A percentile compares a stretch with the other conserved stretches of the same genome.
Conservation (phyloP, 495 filamentous ascomycete genomes). For the Penicillium odoratum region DNA sequence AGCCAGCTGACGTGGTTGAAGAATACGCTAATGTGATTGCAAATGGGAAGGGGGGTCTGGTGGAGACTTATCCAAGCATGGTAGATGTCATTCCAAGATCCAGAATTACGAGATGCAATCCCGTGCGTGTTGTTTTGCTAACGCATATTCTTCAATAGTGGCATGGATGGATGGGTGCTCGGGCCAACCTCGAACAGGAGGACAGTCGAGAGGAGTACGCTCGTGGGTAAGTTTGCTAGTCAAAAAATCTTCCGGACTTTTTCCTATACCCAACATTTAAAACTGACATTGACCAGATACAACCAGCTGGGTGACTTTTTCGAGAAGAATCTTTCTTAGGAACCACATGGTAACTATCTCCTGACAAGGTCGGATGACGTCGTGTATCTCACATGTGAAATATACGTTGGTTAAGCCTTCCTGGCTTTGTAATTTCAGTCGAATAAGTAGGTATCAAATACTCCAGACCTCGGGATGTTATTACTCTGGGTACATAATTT, state of each 20-base stretch:
- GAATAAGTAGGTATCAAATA: too few relatives aligned
- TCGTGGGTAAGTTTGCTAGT: conserved; percentile 44
- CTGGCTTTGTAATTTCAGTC: too few relatives aligned
- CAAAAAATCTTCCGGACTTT: background rate
- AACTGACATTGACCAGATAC: conserved; percentile 25
- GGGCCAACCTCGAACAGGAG: conserved; percentile 53
- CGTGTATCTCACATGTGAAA: too few relatives aligned
- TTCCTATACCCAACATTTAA: background rate
- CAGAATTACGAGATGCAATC: too few relatives aligned
- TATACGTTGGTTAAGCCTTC: too few relatives aligned
- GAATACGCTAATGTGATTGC: conserved; percentile 41
- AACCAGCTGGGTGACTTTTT: conserved; percentile 47
- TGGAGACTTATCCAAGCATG: conserved; percentile 55
- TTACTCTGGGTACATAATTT: too few relatives aligned
- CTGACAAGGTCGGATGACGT: too few relatives aligned
- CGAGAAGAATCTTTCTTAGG: conserved; percentile 33
- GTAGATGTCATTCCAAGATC: background rate
- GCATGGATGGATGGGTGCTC: conserved; percentile 66
- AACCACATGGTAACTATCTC: background rate
- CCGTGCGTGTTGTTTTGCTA: background rate
- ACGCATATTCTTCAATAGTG: conserved; percentile 14
- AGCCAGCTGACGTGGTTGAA: conserved; percentile 42
- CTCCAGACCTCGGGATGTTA: too few relatives aligned
- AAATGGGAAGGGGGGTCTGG: conserved; percentile 34
- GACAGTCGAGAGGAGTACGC: conserved; percentile 51